Percentiles rank a stretch among this genome's conserved stretches.
Evolutionary conservation across 1,139 yeast genomes (phyloP).

Genomic region (Suhomyces atakaporum): DNA sequence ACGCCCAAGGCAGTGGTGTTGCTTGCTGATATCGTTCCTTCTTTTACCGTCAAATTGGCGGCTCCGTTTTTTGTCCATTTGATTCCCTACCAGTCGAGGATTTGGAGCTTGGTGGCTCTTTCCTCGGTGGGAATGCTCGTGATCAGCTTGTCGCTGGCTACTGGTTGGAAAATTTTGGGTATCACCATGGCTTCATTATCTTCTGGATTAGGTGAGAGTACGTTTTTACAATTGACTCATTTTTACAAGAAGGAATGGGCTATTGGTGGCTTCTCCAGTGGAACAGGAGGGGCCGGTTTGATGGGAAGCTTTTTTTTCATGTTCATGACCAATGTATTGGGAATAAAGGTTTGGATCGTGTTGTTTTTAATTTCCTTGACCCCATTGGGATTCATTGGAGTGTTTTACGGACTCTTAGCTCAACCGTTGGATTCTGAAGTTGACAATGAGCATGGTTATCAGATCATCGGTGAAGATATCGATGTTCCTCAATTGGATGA

Average conservation of each 20-base stretch:
- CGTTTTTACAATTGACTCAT: conserved; percentile 85
- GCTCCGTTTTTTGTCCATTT: conserved; percentile 81
- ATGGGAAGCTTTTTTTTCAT: conserved; percentile 63
- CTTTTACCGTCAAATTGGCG: conserved; percentile 65
- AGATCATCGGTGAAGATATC: too few species aligned
- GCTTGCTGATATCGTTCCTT: conserved; percentile 84
- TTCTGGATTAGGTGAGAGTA: conserved; percentile 88
- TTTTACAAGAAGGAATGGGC: conserved; percentile 53
- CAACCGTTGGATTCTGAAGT: conserved; percentile 1
- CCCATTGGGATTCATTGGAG: conserved; percentile 39
- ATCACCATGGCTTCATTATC: conserved; percentile 80
- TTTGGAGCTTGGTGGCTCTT: conserved; percentile 55
- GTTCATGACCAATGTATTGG: conserved; percentile 41
- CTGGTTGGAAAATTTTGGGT: conserved; percentile 56
- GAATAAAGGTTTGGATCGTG: conserved; percentile 32
- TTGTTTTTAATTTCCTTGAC: conserved; percentile 35
- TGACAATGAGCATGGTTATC: conserved; percentile 6
- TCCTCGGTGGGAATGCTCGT: conserved; percentile 78
- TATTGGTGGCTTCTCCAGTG: conserved; percentile 86
- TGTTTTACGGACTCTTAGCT: conserved; percentile 28
- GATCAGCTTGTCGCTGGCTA: conserved; percentile 49
- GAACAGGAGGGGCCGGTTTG: conserved; percentile 95
- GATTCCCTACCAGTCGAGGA: conserved; percentile 59
- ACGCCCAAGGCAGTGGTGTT: conserved; percentile 86
- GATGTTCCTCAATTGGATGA: too few species aligned